These are phyloP conservation scores for Fusarium subtropicale DNA, from an alignment of 2,329 filamentous ascomycete species.

Conservation along the genomic window DNA sequence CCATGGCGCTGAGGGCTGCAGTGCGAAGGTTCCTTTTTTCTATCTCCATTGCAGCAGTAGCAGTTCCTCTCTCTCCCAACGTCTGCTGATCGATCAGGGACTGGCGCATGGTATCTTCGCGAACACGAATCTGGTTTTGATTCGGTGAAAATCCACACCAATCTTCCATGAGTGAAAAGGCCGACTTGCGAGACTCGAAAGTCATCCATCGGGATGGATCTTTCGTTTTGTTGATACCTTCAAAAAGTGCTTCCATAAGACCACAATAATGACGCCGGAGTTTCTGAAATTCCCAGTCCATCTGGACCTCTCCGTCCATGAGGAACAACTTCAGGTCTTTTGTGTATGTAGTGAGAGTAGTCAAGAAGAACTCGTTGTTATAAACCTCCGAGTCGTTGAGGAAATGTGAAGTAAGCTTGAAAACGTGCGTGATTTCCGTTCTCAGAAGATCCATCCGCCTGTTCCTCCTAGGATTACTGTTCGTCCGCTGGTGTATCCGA, in stretches of 20 bases:
- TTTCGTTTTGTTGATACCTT: conserved; percentile 85
- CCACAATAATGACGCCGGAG: conserved; percentile 94
- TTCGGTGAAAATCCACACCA: conserved; percentile 99
- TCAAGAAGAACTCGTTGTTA: conserved; percentile 89
- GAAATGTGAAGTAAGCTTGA: conserved; percentile 92
- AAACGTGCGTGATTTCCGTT: conserved; percentile 96
- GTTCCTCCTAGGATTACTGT: conserved; percentile 84
- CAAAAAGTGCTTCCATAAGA: conserved; percentile 90
- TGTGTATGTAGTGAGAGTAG: conserved; percentile 87
- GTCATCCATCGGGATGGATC: conserved; percentile 96
- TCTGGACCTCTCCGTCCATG: conserved; percentile 93
- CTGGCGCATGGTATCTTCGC: conserved; percentile 89
- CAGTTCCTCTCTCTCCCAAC: conserved; percentile 77
- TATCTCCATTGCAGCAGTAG: conserved; percentile 93
- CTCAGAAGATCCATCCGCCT: conserved; percentile 86
- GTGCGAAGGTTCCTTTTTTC: conserved; percentile 93
- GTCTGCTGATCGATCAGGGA: conserved; percentile 85
- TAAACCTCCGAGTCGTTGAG: conserved; percentile 81
- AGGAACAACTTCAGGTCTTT: conserved; percentile 94
- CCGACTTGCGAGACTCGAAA: conserved; percentile 94
- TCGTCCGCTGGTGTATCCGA: conserved; percentile 85
- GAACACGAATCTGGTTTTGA: conserved; percentile 80
- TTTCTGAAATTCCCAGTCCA: conserved; percentile 93
- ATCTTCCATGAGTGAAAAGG: conserved; percentile 97
- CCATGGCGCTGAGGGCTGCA: conserved; percentile 95